phyloP scores from a whole-genome alignment of 306 rosid species.

The Dalbergia cultrata region DNA sequence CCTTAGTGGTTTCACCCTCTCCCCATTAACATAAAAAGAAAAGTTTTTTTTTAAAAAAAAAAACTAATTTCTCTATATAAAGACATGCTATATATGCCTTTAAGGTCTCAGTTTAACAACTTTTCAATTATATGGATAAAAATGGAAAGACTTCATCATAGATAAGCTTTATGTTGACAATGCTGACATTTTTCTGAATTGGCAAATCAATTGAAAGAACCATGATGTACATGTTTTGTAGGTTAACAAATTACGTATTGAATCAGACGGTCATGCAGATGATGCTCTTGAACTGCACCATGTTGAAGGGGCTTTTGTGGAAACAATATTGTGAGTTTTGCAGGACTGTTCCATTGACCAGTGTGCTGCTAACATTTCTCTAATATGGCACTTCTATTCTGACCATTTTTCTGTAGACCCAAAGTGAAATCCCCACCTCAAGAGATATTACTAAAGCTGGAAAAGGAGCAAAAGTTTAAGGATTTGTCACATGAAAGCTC shows the following conservation, averaged over 20 bases:
- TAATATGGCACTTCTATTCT: slow-evolving; percentile 21
- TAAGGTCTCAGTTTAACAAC: slow-evolving; percentile 8
- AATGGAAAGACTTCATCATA: slow-evolving; percentile 11
- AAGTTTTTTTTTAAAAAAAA: not conserved
- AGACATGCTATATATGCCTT: not conserved
- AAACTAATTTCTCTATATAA: not conserved
- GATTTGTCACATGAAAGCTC: slow-evolving; percentile 82
- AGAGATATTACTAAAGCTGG: slow-evolving; percentile 80
- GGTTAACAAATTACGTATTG: slow-evolving; percentile 81
- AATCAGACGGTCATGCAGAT: slow-evolving; percentile 67
- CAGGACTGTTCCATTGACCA: slow-evolving; percentile 9
- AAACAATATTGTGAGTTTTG: slow-evolving; percentile 83
- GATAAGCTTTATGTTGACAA: slow-evolving; percentile 25
- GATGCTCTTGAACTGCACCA: slow-evolving; percentile 79
- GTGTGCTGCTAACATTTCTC: slow-evolving; percentile 39
- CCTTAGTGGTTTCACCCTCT: slow-evolving; percentile 18
- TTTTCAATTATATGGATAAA: slow-evolving; percentile 14
- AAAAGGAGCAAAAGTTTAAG: slow-evolving; percentile 79
- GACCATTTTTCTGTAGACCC: slow-evolving; percentile 66
- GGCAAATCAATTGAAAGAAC: slow-evolving; percentile 37
- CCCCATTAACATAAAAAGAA: slow-evolving; percentile 24
- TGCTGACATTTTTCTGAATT: slow-evolving; percentile 34
- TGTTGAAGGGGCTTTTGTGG: slow-evolving; percentile 96
- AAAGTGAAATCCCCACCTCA: slow-evolving; percentile 92
- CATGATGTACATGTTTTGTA: slow-evolving; percentile 46